Conservation (phyloP, 2,329 filamentous ascomycete genomes). For the Aspergillus brunneoviolaceus region DNA sequence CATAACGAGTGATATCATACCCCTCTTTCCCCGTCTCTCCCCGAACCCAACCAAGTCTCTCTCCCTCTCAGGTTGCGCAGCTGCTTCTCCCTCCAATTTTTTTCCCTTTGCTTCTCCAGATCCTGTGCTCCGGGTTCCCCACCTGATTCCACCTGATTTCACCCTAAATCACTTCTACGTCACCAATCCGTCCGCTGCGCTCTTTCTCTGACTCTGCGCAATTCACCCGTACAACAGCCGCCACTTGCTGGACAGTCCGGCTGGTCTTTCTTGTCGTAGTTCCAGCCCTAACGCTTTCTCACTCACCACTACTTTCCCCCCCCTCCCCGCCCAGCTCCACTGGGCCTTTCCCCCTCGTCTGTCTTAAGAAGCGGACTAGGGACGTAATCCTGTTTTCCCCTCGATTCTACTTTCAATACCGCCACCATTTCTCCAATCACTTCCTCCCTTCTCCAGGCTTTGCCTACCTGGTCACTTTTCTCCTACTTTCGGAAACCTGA, state of each 20-base stretch:
- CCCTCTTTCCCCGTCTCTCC: neutral
- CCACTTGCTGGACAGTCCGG: neutral
- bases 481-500: slow-evolving; percentile 7
- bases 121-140: neutral
- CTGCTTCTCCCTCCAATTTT: slow-evolving; percentile 4
- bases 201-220: neutral
- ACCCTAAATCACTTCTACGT: slow-evolving; percentile 3
- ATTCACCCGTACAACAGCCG: neutral
- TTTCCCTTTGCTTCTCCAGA: neutral
- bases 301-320: neutral
- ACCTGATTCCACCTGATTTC: neutral
- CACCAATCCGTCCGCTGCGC: slow-evolving; percentile 1
- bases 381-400: slow-evolving; percentile 20
- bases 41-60: neutral
- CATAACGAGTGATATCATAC: neutral
- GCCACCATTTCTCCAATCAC: slow-evolving; percentile 10
- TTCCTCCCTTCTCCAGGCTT: slow-evolving; percentile 6
- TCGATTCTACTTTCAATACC: slow-evolving; percentile 4
- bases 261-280: slow-evolving; percentile 10
- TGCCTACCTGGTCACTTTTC: slow-evolving; percentile 3
- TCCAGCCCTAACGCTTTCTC: slow-evolving; percentile 9
- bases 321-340: neutral
- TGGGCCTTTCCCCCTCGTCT: slow-evolving; percentile 14
- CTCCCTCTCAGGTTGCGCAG: neutral
- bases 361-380: slow-evolving; percentile 17